A percentile compares a stretch with the other conserved stretches of the same genome.
Conservation (phyloP, 2,329 filamentous ascomycete genomes). For the Colletotrichum sp. region DNA sequence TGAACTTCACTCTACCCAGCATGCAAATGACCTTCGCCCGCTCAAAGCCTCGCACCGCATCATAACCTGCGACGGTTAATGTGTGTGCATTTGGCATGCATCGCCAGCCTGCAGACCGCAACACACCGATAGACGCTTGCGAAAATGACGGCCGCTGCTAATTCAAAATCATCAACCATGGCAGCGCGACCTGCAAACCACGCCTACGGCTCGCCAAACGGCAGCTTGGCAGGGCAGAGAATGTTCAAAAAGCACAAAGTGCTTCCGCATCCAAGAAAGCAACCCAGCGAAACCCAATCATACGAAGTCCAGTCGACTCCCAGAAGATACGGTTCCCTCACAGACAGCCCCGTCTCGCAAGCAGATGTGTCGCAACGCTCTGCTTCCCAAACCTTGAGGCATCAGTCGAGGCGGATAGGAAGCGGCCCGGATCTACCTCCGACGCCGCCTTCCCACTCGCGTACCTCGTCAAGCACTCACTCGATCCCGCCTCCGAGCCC, state of each 20-base stretch:
- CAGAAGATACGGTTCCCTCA: slow-evolving; percentile 20
- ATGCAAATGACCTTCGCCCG: slow-evolving; percentile 15
- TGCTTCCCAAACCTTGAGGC: slow-evolving; percentile 44
- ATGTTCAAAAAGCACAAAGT: slow-evolving; percentile 54
- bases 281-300: slow-evolving; percentile 4
- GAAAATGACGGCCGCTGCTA: slow-evolving; percentile 29
- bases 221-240: slow-evolving; percentile 33
- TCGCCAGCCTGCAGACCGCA: not conserved
- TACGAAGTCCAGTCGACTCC: slow-evolving; percentile 18
- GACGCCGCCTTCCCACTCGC: slow-evolving; percentile 67
- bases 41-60: slow-evolving; percentile 2
- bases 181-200: slow-evolving; percentile 33
- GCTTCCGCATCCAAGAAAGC: slow-evolving; percentile 39
- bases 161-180: slow-evolving; percentile 35
- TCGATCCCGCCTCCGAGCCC: slow-evolving; percentile 49
- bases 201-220: slow-evolving; percentile 29
- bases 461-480: slow-evolving; percentile 59
- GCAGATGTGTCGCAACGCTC: slow-evolving; percentile 35
- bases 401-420: slow-evolving; percentile 45
- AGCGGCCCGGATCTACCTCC: slow-evolving; percentile 60
- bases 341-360: slow-evolving; percentile 2
- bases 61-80: slow-evolving; percentile 14
- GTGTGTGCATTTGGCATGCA: not conserved
- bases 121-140: not conserved
- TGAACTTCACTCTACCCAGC: slow-evolving; percentile 14